Evolutionary conservation across 2,329 filamentous ascomycete genomes (phyloP).

Genomic region (Verruconis gallopava): DNA sequence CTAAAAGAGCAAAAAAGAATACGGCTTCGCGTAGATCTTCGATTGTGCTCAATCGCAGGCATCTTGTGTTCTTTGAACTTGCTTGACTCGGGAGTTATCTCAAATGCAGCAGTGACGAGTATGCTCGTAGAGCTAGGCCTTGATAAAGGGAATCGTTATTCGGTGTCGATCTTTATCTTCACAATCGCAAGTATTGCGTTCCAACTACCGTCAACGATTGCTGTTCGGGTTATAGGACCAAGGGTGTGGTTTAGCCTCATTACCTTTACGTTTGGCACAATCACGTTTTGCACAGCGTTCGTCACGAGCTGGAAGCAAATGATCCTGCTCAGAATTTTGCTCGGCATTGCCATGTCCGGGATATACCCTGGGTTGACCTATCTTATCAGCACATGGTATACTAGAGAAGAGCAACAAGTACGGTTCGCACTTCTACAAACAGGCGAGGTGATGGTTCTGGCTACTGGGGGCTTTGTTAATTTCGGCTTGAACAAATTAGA

Average conservation of each 20-base stretch:
- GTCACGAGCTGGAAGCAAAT: constrained; percentile 39
- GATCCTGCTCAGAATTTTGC: constrained; percentile 35
- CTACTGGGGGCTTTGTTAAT: constrained; percentile 54
- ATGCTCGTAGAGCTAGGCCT: constrained; percentile 53
- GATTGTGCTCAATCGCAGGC: constrained; percentile 57
- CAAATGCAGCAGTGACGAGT: constrained; percentile 54
- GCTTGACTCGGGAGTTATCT: constrained; percentile 57
- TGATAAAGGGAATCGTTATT: constrained; percentile 50
- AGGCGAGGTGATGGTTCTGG: constrained; percentile 51
- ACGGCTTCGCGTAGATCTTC: constrained; percentile 51
- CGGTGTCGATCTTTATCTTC: constrained; percentile 60
- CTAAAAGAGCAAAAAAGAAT: constrained; percentile 23
- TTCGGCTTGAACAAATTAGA: constrained; percentile 54
- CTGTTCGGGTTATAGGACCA: constrained; percentile 51
- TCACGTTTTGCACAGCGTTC: constrained; percentile 36
- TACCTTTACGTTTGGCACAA: constrained; percentile 38
- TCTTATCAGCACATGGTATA: constrained; percentile 44
- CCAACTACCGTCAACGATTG: constrained; percentile 55
- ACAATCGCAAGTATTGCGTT: constrained; percentile 55
- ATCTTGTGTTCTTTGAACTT: constrained; percentile 58
- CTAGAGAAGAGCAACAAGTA: constrained; percentile 50
- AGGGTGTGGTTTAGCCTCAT: constrained; percentile 48
- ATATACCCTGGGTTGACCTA: constrained; percentile 43
- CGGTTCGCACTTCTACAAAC: constrained; percentile 53
- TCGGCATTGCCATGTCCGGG: constrained; percentile 42